phyloP scores from a whole-genome alignment of 2,329 filamentous ascomycete species.

The Botrytis deweyae region DNA sequence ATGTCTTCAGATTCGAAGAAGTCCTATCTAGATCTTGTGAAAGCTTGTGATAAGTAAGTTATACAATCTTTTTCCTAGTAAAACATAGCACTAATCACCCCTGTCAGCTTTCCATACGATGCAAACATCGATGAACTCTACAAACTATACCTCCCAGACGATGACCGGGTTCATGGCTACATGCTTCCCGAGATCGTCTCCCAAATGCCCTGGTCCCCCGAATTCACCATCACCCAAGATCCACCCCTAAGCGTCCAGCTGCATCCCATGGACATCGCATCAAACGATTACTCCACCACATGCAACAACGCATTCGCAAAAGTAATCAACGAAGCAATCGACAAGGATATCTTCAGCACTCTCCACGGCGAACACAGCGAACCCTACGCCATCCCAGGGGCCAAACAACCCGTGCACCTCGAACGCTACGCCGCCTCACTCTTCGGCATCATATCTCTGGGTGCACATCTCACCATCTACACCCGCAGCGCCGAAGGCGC shows the following conservation, averaged over 20 bases:
- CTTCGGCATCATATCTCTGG: conserved; percentile 66
- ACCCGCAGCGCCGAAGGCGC: conserved; percentile 43
- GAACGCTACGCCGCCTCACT: conserved; percentile 40
- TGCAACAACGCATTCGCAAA: conserved; percentile 39
- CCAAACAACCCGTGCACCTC: conserved; percentile 3
- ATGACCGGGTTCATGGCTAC: conserved; percentile 50
- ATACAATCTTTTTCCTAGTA: not conserved
- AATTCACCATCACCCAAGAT: conserved; percentile 41
- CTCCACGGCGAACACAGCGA: conserved; percentile 32
- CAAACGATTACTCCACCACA: conserved; percentile 42
- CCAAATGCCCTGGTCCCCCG: conserved; percentile 47
- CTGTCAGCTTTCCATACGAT: conserved; percentile 23
- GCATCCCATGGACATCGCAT: conserved; percentile 27
- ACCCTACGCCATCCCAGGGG: conserved; percentile 9
- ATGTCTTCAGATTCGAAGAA: conserved; percentile 11
- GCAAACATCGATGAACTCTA: conserved; percentile 40
- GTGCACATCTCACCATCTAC: conserved; percentile 66
- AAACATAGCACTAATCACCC: not conserved
- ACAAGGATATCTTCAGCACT: conserved; percentile 39
- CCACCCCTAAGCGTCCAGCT: conserved; percentile 40
- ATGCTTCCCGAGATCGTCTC: conserved; percentile 47
- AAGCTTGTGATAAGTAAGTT: conserved; percentile 45
- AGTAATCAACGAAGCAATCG: conserved; percentile 44
- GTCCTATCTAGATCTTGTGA: conserved; percentile 43
- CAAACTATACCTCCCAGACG: conserved; percentile 46